phyloP scores from a whole-genome alignment of 352 stramenopile genomes.

The Elongisporangium undulatum region DNA sequence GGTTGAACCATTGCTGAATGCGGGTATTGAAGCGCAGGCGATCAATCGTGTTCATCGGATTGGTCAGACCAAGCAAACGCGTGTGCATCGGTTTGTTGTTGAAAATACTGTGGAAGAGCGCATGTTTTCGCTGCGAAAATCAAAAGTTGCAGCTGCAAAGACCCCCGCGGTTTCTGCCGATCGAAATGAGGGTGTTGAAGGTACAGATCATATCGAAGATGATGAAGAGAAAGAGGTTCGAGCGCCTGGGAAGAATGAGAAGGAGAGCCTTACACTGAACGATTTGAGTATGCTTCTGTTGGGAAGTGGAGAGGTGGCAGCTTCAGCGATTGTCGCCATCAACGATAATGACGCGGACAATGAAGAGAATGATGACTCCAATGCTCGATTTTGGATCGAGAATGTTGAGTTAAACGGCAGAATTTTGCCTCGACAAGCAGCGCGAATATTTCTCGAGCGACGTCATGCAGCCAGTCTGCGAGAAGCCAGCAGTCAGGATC shows the following conservation, averaged over 20 bases:
- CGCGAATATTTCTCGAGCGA: slow-evolving; percentile 30
- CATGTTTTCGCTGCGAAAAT: slow-evolving; percentile 50
- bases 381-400: slow-evolving; percentile 38
- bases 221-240: slow-evolving; percentile 23
- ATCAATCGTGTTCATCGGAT: slow-evolving; percentile 91
- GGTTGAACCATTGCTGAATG: slow-evolving; percentile 88
- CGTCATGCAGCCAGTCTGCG: slow-evolving; percentile 26
- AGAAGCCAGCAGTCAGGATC: neutral
- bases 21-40: slow-evolving; percentile 79
- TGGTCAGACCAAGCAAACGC: slow-evolving; percentile 79
- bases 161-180: neutral
- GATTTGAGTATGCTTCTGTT: slow-evolving; percentile 42
- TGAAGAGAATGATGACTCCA: neutral
- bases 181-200: neutral
- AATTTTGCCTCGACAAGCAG: slow-evolving; percentile 18
- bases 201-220: slow-evolving; percentile 1
- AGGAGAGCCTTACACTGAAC: slow-evolving; percentile 50
- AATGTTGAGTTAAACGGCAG: slow-evolving; percentile 34
- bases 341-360: neutral
- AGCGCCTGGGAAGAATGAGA: slow-evolving; percentile 38
- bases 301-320: slow-evolving; percentile 6
- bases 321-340: neutral
- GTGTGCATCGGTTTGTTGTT: slow-evolving; percentile 89
- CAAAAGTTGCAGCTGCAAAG: neutral
- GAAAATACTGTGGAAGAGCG: slow-evolving; percentile 86